Conservation (phyloP, 257 asterid species). For the Plantago major region DNA sequence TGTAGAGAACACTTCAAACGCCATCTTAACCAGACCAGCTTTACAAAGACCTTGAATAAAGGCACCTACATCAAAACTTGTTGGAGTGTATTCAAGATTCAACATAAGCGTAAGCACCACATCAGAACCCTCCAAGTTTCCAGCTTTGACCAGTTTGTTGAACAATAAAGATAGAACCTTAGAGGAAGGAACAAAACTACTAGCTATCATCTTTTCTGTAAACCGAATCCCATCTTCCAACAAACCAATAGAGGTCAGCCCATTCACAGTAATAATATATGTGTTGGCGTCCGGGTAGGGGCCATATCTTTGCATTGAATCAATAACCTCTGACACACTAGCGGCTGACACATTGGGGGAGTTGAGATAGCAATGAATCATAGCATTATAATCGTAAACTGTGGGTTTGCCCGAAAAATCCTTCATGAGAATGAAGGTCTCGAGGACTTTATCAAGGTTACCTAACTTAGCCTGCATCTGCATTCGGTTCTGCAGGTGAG, state of each 20-base stretch:
- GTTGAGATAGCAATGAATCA: constrained; percentile 44
- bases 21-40: constrained; percentile 36
- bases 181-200: constrained; percentile 44
- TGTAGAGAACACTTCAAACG: constrained; percentile 28
- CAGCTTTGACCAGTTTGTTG: constrained; percentile 34
- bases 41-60: constrained; percentile 43
- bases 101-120: constrained; percentile 36
- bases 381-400: constrained; percentile 41
- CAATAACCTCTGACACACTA: constrained; percentile 38
- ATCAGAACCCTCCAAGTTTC: constrained; percentile 32
- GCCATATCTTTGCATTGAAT: constrained; percentile 47
- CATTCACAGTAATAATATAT: constrained; percentile 42
- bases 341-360: constrained; percentile 33
- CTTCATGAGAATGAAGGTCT: constrained; percentile 38
- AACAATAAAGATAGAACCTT: constrained; percentile 36
- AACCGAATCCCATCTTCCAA: constrained; percentile 39
- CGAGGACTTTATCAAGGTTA: constrained; percentile 36
- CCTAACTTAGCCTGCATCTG: constrained; percentile 44
- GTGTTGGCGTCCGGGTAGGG: constrained; percentile 52
- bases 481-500: constrained; percentile 37
- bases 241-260: constrained; percentile 33
- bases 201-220: constrained; percentile 39
- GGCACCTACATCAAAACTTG: constrained; percentile 24
- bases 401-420: constrained; percentile 41
- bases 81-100: constrained; percentile 33